These are phyloP conservation scores for Rosa chinensis DNA, from an alignment of 306 rosid species.

Conservation along the genomic window DNA sequence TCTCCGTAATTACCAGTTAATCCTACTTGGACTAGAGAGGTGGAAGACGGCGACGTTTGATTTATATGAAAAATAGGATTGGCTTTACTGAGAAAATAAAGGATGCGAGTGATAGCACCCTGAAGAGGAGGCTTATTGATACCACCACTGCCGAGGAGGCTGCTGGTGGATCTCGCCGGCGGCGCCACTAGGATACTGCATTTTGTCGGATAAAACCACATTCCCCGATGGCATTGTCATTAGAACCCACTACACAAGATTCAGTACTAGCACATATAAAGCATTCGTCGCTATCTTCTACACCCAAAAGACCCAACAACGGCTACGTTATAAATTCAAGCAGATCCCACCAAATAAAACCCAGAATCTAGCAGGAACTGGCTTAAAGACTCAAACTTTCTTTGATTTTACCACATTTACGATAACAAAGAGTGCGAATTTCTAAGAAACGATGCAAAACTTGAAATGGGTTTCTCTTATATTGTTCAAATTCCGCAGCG, in stretches of 20 bases:
- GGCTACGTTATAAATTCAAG: slow-evolving; percentile 19
- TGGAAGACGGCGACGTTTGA: background rate
- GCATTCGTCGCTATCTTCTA: slow-evolving; percentile 45
- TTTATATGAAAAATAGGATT: too few species aligned
- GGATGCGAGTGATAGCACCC: too few species aligned
- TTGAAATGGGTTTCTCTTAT: slow-evolving; percentile 11
- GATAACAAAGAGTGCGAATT: slow-evolving; percentile 15
- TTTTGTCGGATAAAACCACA: slow-evolving; percentile 68
- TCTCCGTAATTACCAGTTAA: background rate
- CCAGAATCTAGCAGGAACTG: slow-evolving; percentile 23
- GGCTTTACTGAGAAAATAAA: too few species aligned
- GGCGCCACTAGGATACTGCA: slow-evolving; percentile 56
- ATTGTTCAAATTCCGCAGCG: slow-evolving; percentile 17
- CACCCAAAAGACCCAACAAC: slow-evolving; percentile 36
- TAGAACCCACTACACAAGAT: slow-evolving; percentile 33
- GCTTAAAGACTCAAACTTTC: slow-evolving; percentile 26
- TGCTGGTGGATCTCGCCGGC: slow-evolving; percentile 62
- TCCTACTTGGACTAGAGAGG: background rate
- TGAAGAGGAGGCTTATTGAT: too few species aligned
- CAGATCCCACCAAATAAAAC: slow-evolving; percentile 34
- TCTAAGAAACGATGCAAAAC: slow-evolving; percentile 22
- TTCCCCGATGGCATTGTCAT: slow-evolving; percentile 98
- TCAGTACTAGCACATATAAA: slow-evolving; percentile 46
- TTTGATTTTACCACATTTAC: slow-evolving; percentile 22
- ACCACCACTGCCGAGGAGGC: slow-evolving; percentile 71